A percentile compares a stretch with the other conserved stretches of the same genome.
Evolutionary conservation across 2,329 filamentous ascomycete species (phyloP).

Genomic region (Fusarium ramigenum): DNA sequence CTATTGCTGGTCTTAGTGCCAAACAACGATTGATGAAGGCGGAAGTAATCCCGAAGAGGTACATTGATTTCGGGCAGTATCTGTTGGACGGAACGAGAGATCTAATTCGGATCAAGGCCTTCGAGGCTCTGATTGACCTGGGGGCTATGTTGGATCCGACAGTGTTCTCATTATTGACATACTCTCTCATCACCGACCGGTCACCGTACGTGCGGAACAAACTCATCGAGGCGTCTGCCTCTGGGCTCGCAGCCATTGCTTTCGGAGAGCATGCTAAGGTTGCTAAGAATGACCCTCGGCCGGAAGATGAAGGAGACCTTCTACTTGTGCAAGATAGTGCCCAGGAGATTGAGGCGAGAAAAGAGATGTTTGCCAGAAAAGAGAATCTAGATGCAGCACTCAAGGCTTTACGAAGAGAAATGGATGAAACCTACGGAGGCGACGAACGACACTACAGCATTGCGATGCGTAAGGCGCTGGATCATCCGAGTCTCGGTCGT

Average conservation of each 20-base stretch:
- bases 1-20: constrained; percentile 69
- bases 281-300: constrained; percentile 50
- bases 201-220: constrained; percentile 70
- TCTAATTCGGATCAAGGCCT: constrained; percentile 71
- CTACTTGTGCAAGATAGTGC: constrained; percentile 56
- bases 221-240: constrained; percentile 67
- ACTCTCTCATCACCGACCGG: constrained; percentile 67
- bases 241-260: constrained; percentile 70
- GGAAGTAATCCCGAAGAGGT: constrained; percentile 63
- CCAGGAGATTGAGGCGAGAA: constrained; percentile 64
- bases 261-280: constrained; percentile 67
- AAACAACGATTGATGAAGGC: constrained; percentile 72
- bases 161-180: constrained; percentile 66
- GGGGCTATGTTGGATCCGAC: constrained; percentile 65
- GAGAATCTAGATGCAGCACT: constrained; percentile 68
- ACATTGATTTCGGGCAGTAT: constrained; percentile 69
- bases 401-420: constrained; percentile 54
- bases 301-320: constrained; percentile 49
- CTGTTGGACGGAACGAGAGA: constrained; percentile 71
- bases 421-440: constrained; percentile 53
- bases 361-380: constrained; percentile 71
- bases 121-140: constrained; percentile 71
- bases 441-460: constrained; percentile 53
- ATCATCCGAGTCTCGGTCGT: constrained; percentile 52
- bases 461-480: constrained; percentile 55